Evolutionary conservation across 2,329 filamentous ascomycete genomes (phyloP).

Genomic region (Botrytis tulipae): DNA sequence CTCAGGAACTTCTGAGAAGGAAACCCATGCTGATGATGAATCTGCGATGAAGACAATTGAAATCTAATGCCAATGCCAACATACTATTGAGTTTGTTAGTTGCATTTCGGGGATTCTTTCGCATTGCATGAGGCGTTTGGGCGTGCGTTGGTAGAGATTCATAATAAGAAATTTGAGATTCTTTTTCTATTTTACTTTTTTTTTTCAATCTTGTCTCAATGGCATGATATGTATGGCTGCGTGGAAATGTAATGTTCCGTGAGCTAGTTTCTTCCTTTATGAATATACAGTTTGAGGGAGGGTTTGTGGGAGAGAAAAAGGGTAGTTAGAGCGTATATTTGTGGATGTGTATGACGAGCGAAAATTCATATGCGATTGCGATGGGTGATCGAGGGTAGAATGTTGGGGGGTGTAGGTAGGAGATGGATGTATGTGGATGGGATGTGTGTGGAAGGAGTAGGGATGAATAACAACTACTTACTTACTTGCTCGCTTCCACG

Average conservation of each 20-base stretch:
- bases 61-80: conserved; percentile 32
- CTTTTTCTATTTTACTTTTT: neutral
- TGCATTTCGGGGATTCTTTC: conserved; percentile 13
- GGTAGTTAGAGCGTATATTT: neutral
- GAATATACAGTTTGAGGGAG: conserved; percentile 5
- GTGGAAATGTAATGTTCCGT: neutral
- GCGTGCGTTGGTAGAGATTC: conserved; percentile 7
- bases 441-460: neutral
- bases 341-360: neutral
- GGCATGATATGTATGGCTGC: conserved; percentile 4
- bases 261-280: neutral
- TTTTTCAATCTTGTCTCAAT: conserved; percentile 3
- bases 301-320: neutral
- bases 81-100: conserved; percentile 13
- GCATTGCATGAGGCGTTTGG: conserved; percentile 20
- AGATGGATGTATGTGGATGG: no score
- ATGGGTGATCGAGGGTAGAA: neutral
- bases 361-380: neutral
- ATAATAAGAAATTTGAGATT: conserved; percentile 16
- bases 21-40: conserved; percentile 38
- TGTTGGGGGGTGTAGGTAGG: neutral
- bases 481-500: neutral
- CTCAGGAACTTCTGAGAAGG: conserved; percentile 33
- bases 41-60: conserved; percentile 41
- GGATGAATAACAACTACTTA: neutral